Conservation (phyloP, 371 early-diverging fungal species). For the Zychaea mexicana region DNA sequence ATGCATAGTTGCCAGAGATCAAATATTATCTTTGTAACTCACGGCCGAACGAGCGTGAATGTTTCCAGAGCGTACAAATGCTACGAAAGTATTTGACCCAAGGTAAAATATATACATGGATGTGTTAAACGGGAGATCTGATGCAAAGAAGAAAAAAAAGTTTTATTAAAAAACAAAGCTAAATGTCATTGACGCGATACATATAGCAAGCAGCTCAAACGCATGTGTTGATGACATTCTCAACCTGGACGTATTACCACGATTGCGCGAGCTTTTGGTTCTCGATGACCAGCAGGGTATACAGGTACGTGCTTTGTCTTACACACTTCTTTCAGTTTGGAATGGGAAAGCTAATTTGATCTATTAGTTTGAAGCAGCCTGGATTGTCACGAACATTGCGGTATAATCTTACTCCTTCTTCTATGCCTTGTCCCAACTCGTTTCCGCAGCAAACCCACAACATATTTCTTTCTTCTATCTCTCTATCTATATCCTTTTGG, state of each 20-base stretch:
- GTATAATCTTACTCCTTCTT: too few relatives aligned
- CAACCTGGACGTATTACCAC: conserved; percentile 32
- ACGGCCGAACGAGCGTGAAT: conserved; percentile 9
- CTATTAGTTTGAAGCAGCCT: conserved; percentile 59
- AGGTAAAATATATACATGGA: conserved; percentile 22
- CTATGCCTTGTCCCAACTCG: too few relatives aligned
- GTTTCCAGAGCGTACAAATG: conserved; percentile 21
- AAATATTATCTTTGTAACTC: conserved; percentile 12
- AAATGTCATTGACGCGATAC: not conserved
- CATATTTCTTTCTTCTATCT: too few relatives aligned
- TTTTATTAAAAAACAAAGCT: too few relatives aligned
- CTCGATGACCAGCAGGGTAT: conserved; percentile 17
- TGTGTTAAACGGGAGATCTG: not conserved
- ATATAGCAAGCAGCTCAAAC: conserved; percentile 18
- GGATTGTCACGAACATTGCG: conserved; percentile 66
- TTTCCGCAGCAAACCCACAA: too few relatives aligned
- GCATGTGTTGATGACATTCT: conserved; percentile 33
- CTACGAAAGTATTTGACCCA: conserved; percentile 46
- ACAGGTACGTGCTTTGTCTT: conserved; percentile 25
- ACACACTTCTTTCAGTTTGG: not conserved
- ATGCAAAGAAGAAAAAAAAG: not conserved
- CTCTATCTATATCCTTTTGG: not conserved
- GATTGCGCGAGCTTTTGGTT: conserved; percentile 33
- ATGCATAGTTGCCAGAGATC: conserved; percentile 18
- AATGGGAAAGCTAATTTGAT: not conserved